These are phyloP conservation scores for Lipomyces lipofer DNA, from an alignment of 805 yeast species.

Conservation along the genomic window DNA sequence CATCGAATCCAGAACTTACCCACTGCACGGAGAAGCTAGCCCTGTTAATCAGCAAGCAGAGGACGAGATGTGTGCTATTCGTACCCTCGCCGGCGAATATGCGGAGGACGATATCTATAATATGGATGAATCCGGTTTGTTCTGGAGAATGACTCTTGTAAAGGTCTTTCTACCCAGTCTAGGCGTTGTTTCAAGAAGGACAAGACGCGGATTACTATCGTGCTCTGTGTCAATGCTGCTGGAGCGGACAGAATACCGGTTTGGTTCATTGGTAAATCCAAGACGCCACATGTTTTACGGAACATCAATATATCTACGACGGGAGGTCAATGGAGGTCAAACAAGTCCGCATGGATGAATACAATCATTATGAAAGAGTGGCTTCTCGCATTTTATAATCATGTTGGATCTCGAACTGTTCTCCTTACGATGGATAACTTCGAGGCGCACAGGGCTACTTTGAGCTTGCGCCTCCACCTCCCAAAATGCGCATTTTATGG, in stretches of 20 bases:
- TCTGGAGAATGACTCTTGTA: not conserved
- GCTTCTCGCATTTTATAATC: not conserved
- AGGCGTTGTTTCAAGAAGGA: not conserved
- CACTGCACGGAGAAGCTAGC: constrained; percentile 1
- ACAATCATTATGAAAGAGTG: not conserved
- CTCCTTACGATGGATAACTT: not conserved
- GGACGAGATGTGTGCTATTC: no score
- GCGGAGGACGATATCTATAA: not conserved
- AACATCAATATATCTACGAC: not conserved
- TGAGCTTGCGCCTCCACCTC: constrained; percentile 1
- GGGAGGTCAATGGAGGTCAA: not conserved
- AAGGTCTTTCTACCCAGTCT: not conserved
- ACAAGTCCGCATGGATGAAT: not conserved
- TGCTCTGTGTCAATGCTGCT: not conserved
- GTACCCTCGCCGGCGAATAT: no score
- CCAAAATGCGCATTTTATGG: not conserved
- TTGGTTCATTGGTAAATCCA: not conserved
- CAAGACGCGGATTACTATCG: not conserved
- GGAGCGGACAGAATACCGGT: not conserved
- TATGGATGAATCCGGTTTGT: not conserved
- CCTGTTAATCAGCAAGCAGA: not conserved
- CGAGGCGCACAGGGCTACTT: not conserved
- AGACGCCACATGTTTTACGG: not conserved
- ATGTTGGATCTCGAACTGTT: not conserved
- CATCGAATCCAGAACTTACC: not conserved